Evolutionary conservation across 2,329 filamentous ascomycete species (phyloP).

Genomic region (Talaromyces amestolkiae): DNA sequence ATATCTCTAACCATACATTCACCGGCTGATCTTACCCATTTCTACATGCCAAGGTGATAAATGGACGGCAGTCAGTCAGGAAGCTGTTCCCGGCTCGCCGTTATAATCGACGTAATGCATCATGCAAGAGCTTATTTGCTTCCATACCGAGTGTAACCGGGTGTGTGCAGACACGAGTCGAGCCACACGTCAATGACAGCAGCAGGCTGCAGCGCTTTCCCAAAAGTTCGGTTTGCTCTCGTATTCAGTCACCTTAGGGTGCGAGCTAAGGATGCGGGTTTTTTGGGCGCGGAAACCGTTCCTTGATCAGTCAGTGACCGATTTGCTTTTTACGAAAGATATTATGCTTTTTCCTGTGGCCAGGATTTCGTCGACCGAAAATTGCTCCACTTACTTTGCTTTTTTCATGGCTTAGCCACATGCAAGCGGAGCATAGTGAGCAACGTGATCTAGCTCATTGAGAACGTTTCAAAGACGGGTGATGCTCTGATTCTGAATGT

Average conservation of each 20-base stretch:
- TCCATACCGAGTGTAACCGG: background rate
- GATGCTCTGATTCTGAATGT: background rate
- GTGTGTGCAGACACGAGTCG: constrained; percentile 3
- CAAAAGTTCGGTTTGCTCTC: background rate
- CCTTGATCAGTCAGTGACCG: background rate
- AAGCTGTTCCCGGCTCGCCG: background rate
- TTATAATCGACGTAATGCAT: constrained; percentile 7
- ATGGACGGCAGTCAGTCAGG: background rate
- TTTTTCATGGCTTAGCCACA: constrained; percentile 1
- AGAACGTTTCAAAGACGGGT: background rate
- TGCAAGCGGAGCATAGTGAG: background rate
- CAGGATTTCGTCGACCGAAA: background rate
- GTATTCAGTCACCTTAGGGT: background rate
- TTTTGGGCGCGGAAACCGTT: background rate
- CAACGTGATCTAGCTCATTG: background rate
- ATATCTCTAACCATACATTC: background rate
- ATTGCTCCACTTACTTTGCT: background rate
- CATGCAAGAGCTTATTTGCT: constrained; percentile 5
- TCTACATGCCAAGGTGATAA: background rate
- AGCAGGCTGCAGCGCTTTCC: background rate
- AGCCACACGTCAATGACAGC: background rate
- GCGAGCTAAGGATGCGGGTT: background rate
- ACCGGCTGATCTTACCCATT: background rate
- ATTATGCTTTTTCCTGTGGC: background rate
- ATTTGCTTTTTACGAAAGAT: background rate